These are phyloP conservation scores for Periconia sp. DNA, from an alignment of 2,329 filamentous ascomycete species.

Conservation along the genomic window DNA sequence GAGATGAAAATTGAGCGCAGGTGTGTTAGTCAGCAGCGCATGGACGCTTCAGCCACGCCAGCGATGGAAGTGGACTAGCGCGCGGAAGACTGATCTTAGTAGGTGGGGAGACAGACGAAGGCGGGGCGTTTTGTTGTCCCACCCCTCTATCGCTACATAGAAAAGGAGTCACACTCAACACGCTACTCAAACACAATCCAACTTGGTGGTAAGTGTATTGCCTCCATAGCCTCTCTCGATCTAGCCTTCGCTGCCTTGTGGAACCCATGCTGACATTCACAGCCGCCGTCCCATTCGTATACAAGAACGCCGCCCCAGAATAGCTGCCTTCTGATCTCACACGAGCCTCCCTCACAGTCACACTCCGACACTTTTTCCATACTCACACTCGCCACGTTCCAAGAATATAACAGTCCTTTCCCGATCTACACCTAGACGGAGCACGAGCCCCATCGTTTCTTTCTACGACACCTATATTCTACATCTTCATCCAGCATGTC, in stretches of 20 bases:
- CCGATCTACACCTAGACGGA: not conserved
- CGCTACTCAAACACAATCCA: not conserved
- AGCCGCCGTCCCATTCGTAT: too few species aligned
- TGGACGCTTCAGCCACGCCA: not conserved
- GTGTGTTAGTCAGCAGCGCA: slow-evolving; percentile 29
- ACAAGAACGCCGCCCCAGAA: too few species aligned
- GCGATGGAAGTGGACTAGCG: not conserved
- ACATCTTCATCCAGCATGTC: slow-evolving; percentile 45
- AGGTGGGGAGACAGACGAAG: slow-evolving; percentile 5
- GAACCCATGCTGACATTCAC: not conserved
- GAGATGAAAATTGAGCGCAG: slow-evolving; percentile 20
- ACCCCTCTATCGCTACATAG: not conserved
- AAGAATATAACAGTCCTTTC: not conserved
- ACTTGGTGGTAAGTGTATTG: not conserved
- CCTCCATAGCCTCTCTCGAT: too few species aligned
- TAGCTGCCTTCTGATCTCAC: too few species aligned
- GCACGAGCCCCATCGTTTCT: too few species aligned
- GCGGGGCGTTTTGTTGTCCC: slow-evolving; percentile 5
- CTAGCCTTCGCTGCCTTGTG: not conserved
- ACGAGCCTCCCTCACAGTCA: not conserved
- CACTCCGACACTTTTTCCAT: not conserved
- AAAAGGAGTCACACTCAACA: slow-evolving; percentile 1
- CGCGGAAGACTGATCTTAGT: not conserved
- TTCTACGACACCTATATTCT: too few species aligned
- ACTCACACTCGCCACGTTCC: not conserved